Conservation (phyloP, 495 filamentous ascomycete species). For the Bombardia bombarda region DNA sequence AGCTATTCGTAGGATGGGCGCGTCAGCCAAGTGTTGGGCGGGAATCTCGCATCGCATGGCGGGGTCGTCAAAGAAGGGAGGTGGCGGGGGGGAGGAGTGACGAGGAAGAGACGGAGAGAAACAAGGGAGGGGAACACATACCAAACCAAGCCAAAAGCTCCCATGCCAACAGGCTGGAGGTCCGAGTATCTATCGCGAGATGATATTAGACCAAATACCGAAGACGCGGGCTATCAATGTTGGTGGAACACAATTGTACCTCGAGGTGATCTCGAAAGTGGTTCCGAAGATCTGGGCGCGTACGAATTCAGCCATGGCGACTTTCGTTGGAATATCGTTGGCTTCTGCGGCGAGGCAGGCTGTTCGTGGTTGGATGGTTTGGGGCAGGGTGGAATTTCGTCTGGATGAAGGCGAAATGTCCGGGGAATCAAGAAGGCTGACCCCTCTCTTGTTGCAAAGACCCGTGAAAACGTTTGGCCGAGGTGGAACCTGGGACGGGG, state of each 20-base stretch:
- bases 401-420: not conserved
- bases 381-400: conserved; percentile 6
- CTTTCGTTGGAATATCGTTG: too few species aligned
- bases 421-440: not conserved
- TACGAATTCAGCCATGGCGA: conserved; percentile 91
- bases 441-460: not conserved
- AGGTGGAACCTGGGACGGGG: not conserved
- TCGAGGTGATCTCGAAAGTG: conserved; percentile 98
- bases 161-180: conserved; percentile 97
- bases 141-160: conserved; percentile 97
- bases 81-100: too few species aligned
- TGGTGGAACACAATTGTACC: conserved; percentile 51
- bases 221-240: conserved; percentile 5
- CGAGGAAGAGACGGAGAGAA: too few species aligned
- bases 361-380: conserved; percentile 1
- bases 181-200: conserved; percentile 71
- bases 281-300: conserved; percentile 99
- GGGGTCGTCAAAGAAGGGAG: too few species aligned
- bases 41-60: too few species aligned
- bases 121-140: conserved; percentile 35
- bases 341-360: not conserved
- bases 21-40: conserved; percentile 17
- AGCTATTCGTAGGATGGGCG: conserved; percentile 45
- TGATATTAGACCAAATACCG: conserved; percentile 13
- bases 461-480: not conserved